phyloP scores from a whole-genome alignment of 345 rosid genomes.

The Punica granatum region DNA sequence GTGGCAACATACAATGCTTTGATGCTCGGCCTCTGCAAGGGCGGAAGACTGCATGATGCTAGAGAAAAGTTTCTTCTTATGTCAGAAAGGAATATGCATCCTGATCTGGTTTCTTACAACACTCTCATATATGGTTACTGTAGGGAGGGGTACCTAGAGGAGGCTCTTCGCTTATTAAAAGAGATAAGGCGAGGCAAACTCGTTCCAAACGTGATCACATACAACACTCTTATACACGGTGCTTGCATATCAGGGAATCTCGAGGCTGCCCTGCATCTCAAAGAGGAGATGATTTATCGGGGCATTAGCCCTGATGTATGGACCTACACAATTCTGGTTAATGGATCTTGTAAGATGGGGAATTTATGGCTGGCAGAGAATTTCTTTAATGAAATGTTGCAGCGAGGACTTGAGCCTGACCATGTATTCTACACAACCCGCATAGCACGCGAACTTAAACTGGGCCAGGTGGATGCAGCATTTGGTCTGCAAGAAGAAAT shows the following conservation, averaged over 20 bases:
- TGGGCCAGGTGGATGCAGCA: constrained; percentile 41
- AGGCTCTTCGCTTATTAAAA: constrained; percentile 57
- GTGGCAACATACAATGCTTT: constrained; percentile 38
- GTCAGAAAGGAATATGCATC: constrained; percentile 32
- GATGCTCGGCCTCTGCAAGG: constrained; percentile 41
- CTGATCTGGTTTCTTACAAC: constrained; percentile 64
- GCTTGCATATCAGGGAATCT: constrained; percentile 53
- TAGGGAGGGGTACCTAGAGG: constrained; percentile 38
- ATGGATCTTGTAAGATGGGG: constrained; percentile 49
- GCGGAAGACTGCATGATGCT: constrained; percentile 44
- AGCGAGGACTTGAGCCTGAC: constrained; percentile 47
- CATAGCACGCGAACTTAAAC: constrained; percentile 43
- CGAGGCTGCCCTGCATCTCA: constrained; percentile 43
- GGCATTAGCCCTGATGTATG: constrained; percentile 48
- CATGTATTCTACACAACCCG: constrained; percentile 39
- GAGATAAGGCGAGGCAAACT: constrained; percentile 37
- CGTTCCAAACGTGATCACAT: constrained; percentile 42
- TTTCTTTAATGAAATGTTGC: constrained; percentile 52
- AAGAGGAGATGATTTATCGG: constrained; percentile 47
- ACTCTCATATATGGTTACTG: constrained; percentile 55
- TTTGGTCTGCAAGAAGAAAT: constrained; percentile 56
- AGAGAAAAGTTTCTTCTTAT: constrained; percentile 31
- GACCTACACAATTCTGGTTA: constrained; percentile 59
- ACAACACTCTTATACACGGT: constrained; percentile 60
- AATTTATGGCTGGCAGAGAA: constrained; percentile 35